Percentiles rank a stretch among this genome's conserved stretches.
phyloP scores from a whole-genome alignment of 1,284 basidiomycete species.

The Moniliella sp. region DNA sequence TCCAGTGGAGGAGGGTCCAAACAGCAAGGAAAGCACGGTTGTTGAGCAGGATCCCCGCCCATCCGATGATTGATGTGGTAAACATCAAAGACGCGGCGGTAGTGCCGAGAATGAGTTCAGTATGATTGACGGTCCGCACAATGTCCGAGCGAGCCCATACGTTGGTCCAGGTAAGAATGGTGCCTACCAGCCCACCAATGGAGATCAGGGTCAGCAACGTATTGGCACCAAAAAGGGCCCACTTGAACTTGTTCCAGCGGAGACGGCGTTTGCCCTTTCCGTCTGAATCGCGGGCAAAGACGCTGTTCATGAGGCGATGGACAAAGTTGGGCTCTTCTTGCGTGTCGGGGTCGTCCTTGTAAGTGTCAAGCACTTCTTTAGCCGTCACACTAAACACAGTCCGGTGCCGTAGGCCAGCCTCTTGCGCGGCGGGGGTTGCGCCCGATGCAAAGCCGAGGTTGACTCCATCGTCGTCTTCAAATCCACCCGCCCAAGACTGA shows the following conservation, averaged over 20 bases:
- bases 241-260: slow-evolving; percentile 2
- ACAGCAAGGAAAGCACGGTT: slow-evolving; percentile 51
- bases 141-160: slow-evolving; percentile 45
- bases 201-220: slow-evolving; percentile 37
- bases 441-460: too few species aligned
- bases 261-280: too few species aligned
- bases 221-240: slow-evolving; percentile 1
- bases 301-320: too few species aligned
- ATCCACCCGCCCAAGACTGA: too few species aligned
- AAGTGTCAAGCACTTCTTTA: too few species aligned
- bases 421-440: too few species aligned
- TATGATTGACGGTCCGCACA: slow-evolving; percentile 43
- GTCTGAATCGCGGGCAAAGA: too few species aligned
- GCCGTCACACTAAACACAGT: too few species aligned
- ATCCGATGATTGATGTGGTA: slow-evolving; percentile 47
- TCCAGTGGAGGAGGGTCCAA: slow-evolving; percentile 52
- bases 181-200: slow-evolving; percentile 41
- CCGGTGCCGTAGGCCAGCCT: too few species aligned
- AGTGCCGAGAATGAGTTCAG: slow-evolving; percentile 47
- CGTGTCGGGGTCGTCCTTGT: too few species aligned
- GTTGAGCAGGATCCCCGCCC: slow-evolving; percentile 50
- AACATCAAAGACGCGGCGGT: slow-evolving; percentile 43
- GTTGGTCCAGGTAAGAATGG: slow-evolving; percentile 48
- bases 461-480: too few species aligned
- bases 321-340: too few species aligned